Evolutionary conservation across 78 protist species (phyloP).

Genomic region (Anaeramoeba flamelloides): DNA sequence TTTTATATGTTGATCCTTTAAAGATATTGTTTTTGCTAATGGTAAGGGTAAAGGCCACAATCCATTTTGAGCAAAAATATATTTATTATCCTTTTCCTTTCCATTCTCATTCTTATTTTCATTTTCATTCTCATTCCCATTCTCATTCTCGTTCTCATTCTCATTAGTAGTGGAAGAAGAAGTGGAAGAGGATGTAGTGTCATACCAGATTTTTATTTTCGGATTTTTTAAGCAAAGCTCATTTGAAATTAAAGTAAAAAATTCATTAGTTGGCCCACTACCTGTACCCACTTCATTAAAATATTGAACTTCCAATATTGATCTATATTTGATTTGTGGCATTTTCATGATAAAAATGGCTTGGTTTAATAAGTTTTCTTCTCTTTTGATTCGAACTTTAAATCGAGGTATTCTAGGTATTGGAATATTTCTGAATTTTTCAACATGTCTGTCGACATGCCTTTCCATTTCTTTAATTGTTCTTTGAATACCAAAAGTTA

Average conservation of each 20-base stretch:
- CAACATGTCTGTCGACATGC: not conserved
- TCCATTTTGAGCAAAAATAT: not conserved
- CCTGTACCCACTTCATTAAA: not conserved
- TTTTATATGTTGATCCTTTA: not conserved
- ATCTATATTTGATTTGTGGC: not conserved
- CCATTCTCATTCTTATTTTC: too few species aligned
- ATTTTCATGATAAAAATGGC: too few species aligned
- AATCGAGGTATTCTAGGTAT: not conserved
- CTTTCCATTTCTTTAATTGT: too few species aligned
- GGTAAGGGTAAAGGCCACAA: not conserved
- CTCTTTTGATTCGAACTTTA: not conserved
- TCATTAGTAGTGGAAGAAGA: too few species aligned
- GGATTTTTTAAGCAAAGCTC: too few species aligned
- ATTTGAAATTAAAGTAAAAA: not conserved
- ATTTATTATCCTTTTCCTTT: too few species aligned
- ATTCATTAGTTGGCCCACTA: not conserved
- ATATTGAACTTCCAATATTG: not conserved
- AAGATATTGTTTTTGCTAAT: too few species aligned
- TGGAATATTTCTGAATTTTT: not conserved
- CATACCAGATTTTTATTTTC: too few species aligned
- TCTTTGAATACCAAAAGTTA: too few species aligned
- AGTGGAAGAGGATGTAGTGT: too few species aligned
- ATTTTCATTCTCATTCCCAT: too few species aligned
- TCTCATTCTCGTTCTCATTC: too few species aligned
- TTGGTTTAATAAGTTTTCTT: not conserved